Percentiles rank a stretch among this genome's conserved stretches.
phyloP scores from a whole-genome alignment of 176 grass and related monocot species.

The Carex scoparia region DNA sequence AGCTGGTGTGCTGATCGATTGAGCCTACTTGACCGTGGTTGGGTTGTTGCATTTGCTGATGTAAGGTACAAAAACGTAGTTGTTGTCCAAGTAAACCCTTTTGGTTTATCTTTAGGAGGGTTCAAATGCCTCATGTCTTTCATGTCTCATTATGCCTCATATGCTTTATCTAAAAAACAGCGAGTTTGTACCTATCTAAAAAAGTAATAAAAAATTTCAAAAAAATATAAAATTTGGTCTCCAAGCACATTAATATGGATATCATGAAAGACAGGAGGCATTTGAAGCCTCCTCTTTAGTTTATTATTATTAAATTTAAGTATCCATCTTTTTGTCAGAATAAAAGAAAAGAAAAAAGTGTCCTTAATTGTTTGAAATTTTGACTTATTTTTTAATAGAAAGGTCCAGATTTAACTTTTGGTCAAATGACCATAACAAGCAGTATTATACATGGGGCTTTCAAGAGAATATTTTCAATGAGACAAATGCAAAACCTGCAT shows the following conservation, averaged over 20 bases:
- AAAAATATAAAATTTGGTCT: too few species aligned
- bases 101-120: neutral
- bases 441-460: neutral
- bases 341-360: neutral
- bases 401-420: slow-evolving; percentile 12
- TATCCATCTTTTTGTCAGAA: neutral
- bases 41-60: slow-evolving; percentile 92
- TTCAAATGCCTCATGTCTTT: too few species aligned
- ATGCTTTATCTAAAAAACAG: too few species aligned
- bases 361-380: slow-evolving; percentile 15
- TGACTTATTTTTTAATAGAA: slow-evolving; percentile 11
- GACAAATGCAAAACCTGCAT: neutral
- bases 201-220: too few species aligned
- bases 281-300: too few species aligned
- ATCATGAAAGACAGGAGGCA: too few species aligned
- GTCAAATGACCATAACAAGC: neutral
- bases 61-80: slow-evolving; percentile 55
- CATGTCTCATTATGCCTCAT: too few species aligned
- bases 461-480: neutral
- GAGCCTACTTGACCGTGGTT: slow-evolving; percentile 78
- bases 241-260: too few species aligned
- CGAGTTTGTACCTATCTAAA: too few species aligned
- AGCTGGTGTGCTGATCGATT: slow-evolving; percentile 85
- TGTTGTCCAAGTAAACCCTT: slow-evolving; percentile 1
- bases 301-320: slow-evolving; percentile 25